A percentile compares a stretch with the other conserved stretches of the same genome.
Evolutionary conservation across 2,329 filamentous ascomycete genomes (phyloP).

Genomic region (Ophiostoma triangulosporum): DNA sequence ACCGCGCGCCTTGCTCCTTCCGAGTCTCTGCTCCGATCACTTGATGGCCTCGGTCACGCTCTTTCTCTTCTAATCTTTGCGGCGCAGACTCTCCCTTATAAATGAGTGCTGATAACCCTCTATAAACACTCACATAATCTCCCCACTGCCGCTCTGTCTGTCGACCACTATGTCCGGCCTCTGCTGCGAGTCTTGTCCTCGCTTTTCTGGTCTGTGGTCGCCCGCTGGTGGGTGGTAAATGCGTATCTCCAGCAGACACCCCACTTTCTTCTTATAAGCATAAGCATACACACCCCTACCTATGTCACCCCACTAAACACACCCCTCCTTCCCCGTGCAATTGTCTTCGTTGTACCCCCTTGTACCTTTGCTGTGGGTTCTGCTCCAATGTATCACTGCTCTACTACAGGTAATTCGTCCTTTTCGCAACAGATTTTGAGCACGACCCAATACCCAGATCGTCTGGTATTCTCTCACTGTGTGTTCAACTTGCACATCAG

Average conservation of each 20-base stretch:
- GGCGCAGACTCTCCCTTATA: background rate
- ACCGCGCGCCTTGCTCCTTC: slow-evolving; percentile 8
- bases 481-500: slow-evolving; percentile 3
- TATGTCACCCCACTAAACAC: background rate
- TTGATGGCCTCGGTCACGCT: too few species aligned
- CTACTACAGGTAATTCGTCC: too few species aligned
- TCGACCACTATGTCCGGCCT: background rate
- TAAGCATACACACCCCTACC: slow-evolving; percentile 6
- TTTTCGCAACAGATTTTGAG: too few species aligned
- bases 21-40: background rate
- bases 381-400: background rate
- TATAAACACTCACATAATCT: background rate
- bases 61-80: background rate
- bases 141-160: background rate
- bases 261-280: background rate
- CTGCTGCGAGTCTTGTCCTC: too few species aligned
- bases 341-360: slow-evolving; percentile 13
- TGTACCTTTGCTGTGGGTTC: slow-evolving; percentile 10
- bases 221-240: background rate
- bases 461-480: slow-evolving; percentile 11
- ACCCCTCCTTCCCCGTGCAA: slow-evolving; percentile 4
- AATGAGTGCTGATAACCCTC: too few species aligned
- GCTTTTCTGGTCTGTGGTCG: background rate
- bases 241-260: background rate
- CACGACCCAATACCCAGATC: slow-evolving; percentile 9